Percentiles rank a stretch among this genome's conserved stretches.
Conservation (phyloP, 73 alveolate genomes). For the Tetrahymena malaccensis region DNA sequence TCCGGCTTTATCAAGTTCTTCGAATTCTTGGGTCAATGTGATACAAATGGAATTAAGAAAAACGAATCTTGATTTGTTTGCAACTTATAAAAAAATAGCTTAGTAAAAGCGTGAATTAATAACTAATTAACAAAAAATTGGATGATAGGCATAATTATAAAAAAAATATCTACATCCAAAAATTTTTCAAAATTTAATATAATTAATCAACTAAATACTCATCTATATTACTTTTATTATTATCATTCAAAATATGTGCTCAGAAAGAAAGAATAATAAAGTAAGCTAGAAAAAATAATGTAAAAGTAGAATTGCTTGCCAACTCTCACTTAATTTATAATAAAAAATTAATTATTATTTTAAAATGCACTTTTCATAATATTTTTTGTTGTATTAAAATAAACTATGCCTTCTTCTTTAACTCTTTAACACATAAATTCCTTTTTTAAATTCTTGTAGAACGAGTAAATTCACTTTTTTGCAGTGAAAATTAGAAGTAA, state of each 20-base stretch:
- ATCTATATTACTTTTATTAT: not conserved
- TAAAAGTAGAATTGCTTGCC: not conserved
- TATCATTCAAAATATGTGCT: not conserved
- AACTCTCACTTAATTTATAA: not conserved
- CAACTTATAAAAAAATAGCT: not conserved
- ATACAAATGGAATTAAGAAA: conserved; percentile 16
- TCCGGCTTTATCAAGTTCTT: conserved; percentile 24
- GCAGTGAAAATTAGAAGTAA: not conserved
- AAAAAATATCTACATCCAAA: not conserved
- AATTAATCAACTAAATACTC: not conserved
- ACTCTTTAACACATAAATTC: not conserved
- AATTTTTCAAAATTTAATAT: not conserved
- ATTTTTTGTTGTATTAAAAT: not conserved
- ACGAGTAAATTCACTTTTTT: not conserved
- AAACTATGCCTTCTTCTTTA: not conserved
- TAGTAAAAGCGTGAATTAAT: not conserved
- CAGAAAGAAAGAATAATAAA: not conserved
- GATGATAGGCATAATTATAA: not conserved
- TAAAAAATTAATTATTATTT: too few relatives aligned
- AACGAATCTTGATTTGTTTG: not conserved
- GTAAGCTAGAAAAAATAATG: not conserved
- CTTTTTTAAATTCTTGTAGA: not conserved
- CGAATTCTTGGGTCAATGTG: conserved; percentile 26
- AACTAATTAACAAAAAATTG: not conserved
- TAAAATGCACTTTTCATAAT: not conserved